Conservation (phyloP, 306 rosid genomes). For the Pterocarpus macrocarpus region DNA sequence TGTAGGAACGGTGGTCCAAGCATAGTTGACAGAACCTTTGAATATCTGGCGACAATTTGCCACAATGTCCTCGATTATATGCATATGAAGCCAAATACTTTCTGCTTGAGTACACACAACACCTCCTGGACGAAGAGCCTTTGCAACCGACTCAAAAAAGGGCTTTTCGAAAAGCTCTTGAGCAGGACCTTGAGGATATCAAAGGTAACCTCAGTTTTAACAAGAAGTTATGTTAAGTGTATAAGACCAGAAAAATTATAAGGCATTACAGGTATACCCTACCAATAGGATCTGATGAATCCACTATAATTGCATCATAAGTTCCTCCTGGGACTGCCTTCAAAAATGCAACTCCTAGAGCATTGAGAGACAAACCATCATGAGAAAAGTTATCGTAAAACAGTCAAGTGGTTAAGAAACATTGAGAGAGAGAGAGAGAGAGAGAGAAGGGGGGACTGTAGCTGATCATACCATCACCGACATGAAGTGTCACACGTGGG, state of each 20-base stretch:
- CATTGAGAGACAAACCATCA: constrained; percentile 43
- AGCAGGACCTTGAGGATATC: constrained; percentile 80
- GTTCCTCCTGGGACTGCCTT: constrained; percentile 88
- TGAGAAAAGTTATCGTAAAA: constrained; percentile 23
- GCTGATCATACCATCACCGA: constrained; percentile 87
- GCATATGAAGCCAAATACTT: constrained; percentile 99
- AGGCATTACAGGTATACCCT: constrained; percentile 18
- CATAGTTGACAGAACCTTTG: constrained; percentile 97
- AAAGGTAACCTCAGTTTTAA: constrained; percentile 30
- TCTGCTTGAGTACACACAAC: constrained; percentile 98
- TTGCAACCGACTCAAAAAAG: constrained; percentile 77
- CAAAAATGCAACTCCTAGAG: constrained; percentile 90
- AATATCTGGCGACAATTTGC: constrained; percentile 85
- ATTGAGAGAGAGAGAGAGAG: background rate
- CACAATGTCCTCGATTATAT: constrained; percentile 88
- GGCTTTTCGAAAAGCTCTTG: constrained; percentile 99
- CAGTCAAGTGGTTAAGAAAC: constrained; percentile 1
- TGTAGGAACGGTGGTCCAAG: constrained; percentile 99
- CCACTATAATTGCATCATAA: constrained; percentile 94
- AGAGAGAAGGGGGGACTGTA: background rate
- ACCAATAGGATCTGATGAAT: constrained; percentile 99
- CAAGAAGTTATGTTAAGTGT: background rate
- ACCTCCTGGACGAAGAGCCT: constrained; percentile 98
- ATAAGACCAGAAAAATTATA: constrained; percentile 1
- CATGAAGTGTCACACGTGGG: constrained; percentile 81